Evolutionary conservation across 257 asterid genomes (phyloP).

Genomic region (Verbena officinalis): DNA sequence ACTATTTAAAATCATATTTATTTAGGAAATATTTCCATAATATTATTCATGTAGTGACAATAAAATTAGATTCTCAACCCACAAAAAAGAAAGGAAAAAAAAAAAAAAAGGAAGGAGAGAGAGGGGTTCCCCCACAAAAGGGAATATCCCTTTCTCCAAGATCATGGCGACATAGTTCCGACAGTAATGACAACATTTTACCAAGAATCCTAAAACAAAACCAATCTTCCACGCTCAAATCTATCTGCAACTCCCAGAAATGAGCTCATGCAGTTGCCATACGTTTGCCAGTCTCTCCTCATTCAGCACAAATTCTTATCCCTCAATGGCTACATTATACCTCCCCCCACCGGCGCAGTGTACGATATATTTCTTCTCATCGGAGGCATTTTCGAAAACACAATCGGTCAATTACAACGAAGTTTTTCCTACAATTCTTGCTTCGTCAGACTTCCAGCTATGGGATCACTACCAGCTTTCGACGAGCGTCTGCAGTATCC

Average conservation of each 20-base stretch:
- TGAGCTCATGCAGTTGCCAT: slow-evolving; percentile 27
- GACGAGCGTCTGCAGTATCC: slow-evolving; percentile 53
- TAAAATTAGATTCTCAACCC: too few relatives aligned
- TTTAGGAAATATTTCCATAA: too few relatives aligned
- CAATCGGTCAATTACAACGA: neutral
- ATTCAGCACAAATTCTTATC: neutral
- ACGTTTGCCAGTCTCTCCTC: neutral
- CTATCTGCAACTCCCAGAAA: neutral
- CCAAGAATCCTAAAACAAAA: neutral
- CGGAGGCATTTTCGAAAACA: slow-evolving; percentile 12
- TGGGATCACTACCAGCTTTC: slow-evolving; percentile 57
- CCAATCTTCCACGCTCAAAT: neutral
- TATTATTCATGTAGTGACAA: too few relatives aligned
- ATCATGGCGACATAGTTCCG: slow-evolving; percentile 29
- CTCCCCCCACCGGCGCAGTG: neutral
- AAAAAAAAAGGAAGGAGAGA: too few relatives aligned
- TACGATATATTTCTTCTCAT: neutral
- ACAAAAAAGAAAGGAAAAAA: too few relatives aligned
- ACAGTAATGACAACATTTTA: slow-evolving; percentile 24
- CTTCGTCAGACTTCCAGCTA: slow-evolving; percentile 11
- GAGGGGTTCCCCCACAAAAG: neutral
- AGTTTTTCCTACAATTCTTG: neutral
- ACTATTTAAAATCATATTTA: too few relatives aligned
- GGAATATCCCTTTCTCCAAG: neutral
- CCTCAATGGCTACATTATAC: neutral